Evolutionary conservation across 441 rosid genomes (phyloP).

Genomic region (Erodium trifolium): DNA sequence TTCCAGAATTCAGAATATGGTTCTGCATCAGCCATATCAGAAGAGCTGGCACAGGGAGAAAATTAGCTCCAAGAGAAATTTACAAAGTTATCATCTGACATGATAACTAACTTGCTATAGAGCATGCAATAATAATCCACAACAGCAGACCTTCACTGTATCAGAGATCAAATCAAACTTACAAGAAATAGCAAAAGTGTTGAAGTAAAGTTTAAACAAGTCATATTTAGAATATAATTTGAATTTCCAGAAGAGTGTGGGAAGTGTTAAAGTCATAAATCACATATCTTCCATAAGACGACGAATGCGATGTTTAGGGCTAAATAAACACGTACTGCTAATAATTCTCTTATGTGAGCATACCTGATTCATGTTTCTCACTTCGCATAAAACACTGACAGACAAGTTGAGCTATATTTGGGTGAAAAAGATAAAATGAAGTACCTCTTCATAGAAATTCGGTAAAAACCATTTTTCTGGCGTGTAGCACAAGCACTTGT

Average conservation of each 20-base stretch:
- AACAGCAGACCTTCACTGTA: background rate
- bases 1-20: slow-evolving; percentile 86
- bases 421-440: slow-evolving; percentile 11
- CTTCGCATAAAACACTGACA: background rate
- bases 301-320: background rate
- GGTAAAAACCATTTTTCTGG: slow-evolving; percentile 52
- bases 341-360: background rate
- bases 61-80: slow-evolving; percentile 20
- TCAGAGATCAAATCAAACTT: slow-evolving; percentile 4
- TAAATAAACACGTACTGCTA: slow-evolving; percentile 1
- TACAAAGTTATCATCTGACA: background rate
- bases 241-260: slow-evolving; percentile 1
- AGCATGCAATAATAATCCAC: background rate
- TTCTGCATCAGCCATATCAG: slow-evolving; percentile 32
- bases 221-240: background rate
- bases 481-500: slow-evolving; percentile 28
- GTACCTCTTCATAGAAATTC: slow-evolving; percentile 55
- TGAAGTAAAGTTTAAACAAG: background rate
- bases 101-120: slow-evolving; percentile 2
- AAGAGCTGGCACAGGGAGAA: slow-evolving; percentile 34
- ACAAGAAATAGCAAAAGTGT: background rate
- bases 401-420: background rate
- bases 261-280: background rate
- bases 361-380: background rate
- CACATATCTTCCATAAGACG: background rate